A percentile compares a stretch with the other conserved stretches of the same genome.
Conservation (phyloP, 2,329 filamentous ascomycete genomes). For the Fusarium metavorans region DNA sequence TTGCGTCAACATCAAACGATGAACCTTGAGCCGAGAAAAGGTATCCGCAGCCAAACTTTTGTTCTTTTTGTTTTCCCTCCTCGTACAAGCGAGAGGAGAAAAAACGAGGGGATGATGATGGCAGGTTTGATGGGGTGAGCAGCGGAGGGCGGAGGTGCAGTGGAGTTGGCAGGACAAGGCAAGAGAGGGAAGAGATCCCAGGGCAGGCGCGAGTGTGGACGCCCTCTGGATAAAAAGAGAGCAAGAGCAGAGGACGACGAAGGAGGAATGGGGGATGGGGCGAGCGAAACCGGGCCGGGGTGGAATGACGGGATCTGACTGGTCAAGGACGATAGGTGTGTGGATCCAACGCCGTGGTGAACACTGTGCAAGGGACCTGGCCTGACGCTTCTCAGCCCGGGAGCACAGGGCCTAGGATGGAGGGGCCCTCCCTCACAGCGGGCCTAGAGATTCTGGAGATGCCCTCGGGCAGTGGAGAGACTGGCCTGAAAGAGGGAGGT, state of each 20-base stretch:
- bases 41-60: not conserved
- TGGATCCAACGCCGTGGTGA: slow-evolving; percentile 29
- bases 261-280: slow-evolving; percentile 26
- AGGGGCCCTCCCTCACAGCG: not conserved
- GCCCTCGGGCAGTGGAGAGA: slow-evolving; percentile 30
- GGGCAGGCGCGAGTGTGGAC: slow-evolving; percentile 36
- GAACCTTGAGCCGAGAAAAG: not conserved
- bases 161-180: slow-evolving; percentile 36
- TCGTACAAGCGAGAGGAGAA: slow-evolving; percentile 16
- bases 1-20: slow-evolving; percentile 28
- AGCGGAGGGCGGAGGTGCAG: slow-evolving; percentile 37
- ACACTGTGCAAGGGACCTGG: slow-evolving; percentile 45
- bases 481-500: slow-evolving; percentile 36
- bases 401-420: not conserved
- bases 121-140: slow-evolving; percentile 33
- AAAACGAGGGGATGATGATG: slow-evolving; percentile 21
- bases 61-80: slow-evolving; percentile 9
- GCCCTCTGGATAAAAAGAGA: slow-evolving; percentile 37
- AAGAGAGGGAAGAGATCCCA: slow-evolving; percentile 33
- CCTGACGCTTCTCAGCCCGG: not conserved
- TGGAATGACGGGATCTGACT: slow-evolving; percentile 16
- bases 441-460: slow-evolving; percentile 30
- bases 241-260: slow-evolving; percentile 31
- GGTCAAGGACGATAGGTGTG: not conserved
- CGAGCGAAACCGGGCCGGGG: slow-evolving; percentile 32